Base-by-base conservation (phyloP, 106 monocot genomes). In the Gastrodia elata region DNA sequence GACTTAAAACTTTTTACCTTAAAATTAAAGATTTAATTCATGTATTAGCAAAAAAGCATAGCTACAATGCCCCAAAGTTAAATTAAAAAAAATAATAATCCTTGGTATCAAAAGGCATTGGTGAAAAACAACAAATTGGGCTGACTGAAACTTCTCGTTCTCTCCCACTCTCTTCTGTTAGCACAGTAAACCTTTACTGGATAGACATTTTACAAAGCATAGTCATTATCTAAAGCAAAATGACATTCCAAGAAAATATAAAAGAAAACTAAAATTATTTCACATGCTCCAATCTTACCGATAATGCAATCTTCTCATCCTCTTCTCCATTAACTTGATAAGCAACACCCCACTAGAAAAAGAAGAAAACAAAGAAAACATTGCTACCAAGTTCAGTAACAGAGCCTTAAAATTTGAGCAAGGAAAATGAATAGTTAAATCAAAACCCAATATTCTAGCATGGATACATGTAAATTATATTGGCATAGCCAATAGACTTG, bases 341-440 rank as follows among this genome's bases (percentile, higher is more conserved):
- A 48, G 90, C 93, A 71, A 90, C 88, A 68, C 97, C 97, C 97
- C 90, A 93, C 97, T 97, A 69, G 68, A 76, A 27, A 36, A 20
- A 38, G 15, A 35, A 67, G 37, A 37, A 33, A 22, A 20, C 2
- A 67, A 67, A 0, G 38, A 37, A 3, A 67, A 36, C 5, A 37
- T 35, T 36, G 37, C 20, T 30, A 37, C 36, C 20, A 18, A 67
- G 67, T 38, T 33, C 37, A 20, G 20, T 11, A 67, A 67, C 67
- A 27, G 20, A 38, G 38, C 37, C 20, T 67, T 36, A 35, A 25
- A 38, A 38, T 20, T 67, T 67, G 7, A 37, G 34, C 13, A 67
- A 67, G 28, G 5, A 32, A 61, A 13, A 30, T 61, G 15, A 67
- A 67, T 37, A n/a, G 36, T 5, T 4, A n/a, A 38, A 67, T 1